phyloP scores from a whole-genome alignment of 228 moss, liverwort and hornwort species.

The Sphagnum magellanicum region DNA sequence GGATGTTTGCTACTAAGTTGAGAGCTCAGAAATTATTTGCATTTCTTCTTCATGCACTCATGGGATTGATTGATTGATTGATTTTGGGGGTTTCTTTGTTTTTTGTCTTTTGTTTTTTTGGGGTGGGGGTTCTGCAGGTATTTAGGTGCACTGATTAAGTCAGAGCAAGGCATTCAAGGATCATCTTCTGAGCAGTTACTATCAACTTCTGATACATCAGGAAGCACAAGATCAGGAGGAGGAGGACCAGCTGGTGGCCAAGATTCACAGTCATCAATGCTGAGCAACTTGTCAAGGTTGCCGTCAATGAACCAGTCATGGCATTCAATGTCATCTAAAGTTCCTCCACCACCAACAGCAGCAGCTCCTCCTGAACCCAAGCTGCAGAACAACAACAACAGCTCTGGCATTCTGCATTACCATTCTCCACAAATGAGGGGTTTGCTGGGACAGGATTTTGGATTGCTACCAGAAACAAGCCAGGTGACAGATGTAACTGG shows the following conservation, averaged over 20 bases:
- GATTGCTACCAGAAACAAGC: conserved; percentile 50
- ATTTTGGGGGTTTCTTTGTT: no score
- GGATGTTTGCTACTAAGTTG: no score
- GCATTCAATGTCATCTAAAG: conserved; percentile 81
- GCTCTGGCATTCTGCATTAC: conserved; percentile 60
- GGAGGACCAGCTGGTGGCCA: conserved; percentile 52
- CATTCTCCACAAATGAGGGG: conserved; percentile 80
- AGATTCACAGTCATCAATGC: conserved; percentile 56
- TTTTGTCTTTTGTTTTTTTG: no score
- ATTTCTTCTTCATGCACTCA: no score
- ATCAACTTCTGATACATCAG: conserved; percentile 79
- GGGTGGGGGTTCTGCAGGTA: conserved; percentile 39
- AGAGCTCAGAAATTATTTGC: no score
- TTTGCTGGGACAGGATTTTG: conserved; percentile 85
- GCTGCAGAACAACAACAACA: conserved; percentile 11
- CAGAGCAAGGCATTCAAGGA: conserved; percentile 72
- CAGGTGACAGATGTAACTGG: conserved; percentile 39
- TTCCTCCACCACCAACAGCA: conserved; percentile 32
- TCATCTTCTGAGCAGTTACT: conserved; percentile 70
- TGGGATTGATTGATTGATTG: no score
- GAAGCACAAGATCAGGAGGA: conserved; percentile 39
- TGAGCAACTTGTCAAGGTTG: conserved; percentile 79
- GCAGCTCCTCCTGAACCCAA: conserved; percentile 53
- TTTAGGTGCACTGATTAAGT: conserved; percentile 83
- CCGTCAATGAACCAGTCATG: conserved; percentile 58